Base-by-base conservation (phyloP, 495 filamentous ascomycete genomes). In the Chaetomidium leptoderma region DNA sequence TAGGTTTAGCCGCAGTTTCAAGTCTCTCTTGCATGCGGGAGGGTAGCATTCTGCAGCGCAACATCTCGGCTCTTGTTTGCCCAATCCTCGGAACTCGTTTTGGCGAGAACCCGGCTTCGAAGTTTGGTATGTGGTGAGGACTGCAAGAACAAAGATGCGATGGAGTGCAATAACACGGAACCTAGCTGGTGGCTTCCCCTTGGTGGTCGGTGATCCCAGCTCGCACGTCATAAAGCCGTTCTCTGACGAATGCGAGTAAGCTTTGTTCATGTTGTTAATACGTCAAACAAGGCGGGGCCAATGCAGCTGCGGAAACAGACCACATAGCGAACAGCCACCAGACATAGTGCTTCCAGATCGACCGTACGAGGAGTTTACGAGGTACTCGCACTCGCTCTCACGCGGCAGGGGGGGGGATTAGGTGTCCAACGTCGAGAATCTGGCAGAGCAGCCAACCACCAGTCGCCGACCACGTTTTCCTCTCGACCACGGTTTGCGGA, bases 1-100 rank as follows among this genome's bases (percentile, higher is more conserved):
- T 30, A 54, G 51, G 62, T 70, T 69, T 72, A 72, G 69, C 69
- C 69, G 66, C 65, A 61, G 69, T 70, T 70, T 72, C 67, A 71
- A 40, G 59, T 66, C 39, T 43, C 50, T 55, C 48, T 55, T 52
- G 45, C 51, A 61, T 60, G 52, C 53, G 37, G 59, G 49, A 36
- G 44, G 53, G 62, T 64, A 55, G 56, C 61, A 61, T 47, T 10
- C 60, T 57, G 57, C 57, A 62, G 47, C 56, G 55, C 42, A 59
- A 49, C 56, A 54, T 58, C 55, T 66, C 62, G 65, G 63, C 63
- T 64, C 59, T 66, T 68, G 57, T 24, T 59, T 29, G 13, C 50
- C 47, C 54, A 64, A 46, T 30, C 13, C 57, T 61, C 56, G 63
- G 61, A 66, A 61, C 42, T 49, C 45, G 58, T 48, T 27, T 54